phyloP scores from a whole-genome alignment of 805 yeast species.

The Candida verbasci region DNA sequence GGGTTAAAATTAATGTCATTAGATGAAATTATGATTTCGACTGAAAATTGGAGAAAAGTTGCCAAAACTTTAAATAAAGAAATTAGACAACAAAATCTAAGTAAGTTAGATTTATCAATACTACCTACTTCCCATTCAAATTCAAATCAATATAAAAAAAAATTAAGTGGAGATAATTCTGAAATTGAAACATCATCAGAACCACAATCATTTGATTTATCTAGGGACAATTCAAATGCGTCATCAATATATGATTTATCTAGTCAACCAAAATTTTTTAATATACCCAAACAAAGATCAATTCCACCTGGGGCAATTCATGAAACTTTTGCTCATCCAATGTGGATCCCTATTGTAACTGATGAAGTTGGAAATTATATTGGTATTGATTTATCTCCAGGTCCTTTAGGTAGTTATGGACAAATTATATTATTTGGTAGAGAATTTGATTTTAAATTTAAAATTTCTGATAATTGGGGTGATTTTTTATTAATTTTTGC shows the following conservation, averaged over 20 bases:
- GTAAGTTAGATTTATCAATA: constrained; percentile 18
- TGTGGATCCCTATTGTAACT: constrained; percentile 88
- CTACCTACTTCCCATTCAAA: constrained; percentile 17
- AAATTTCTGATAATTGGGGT: constrained; percentile 84
- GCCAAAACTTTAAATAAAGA: constrained; percentile 37
- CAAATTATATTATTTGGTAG: constrained; percentile 92
- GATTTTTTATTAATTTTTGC: constrained; percentile 80
- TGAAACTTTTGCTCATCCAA: constrained; percentile 77
- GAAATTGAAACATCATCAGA: constrained; percentile 1
- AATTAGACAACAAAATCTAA: constrained; percentile 16
- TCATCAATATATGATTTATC: constrained; percentile 3
- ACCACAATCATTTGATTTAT: constrained; percentile 8
- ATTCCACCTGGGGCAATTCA: constrained; percentile 76
- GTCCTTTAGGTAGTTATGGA: constrained; percentile 71
- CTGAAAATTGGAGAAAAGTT: constrained; percentile 80
- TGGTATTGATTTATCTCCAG: constrained; percentile 74
- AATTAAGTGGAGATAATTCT: constrained; percentile 7
- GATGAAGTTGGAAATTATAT: constrained; percentile 90
- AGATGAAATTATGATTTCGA: constrained; percentile 76
- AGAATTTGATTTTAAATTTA: constrained; percentile 87
- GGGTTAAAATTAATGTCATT: constrained; percentile 77
- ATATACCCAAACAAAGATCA: constrained; percentile 49
- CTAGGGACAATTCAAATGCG: constrained; percentile 3
- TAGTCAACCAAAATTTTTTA: constrained; percentile 1
- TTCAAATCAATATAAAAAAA: constrained; percentile 11